phyloP scores from a whole-genome alignment of 345 rosid genomes.

The Reutealis trisperma region DNA sequence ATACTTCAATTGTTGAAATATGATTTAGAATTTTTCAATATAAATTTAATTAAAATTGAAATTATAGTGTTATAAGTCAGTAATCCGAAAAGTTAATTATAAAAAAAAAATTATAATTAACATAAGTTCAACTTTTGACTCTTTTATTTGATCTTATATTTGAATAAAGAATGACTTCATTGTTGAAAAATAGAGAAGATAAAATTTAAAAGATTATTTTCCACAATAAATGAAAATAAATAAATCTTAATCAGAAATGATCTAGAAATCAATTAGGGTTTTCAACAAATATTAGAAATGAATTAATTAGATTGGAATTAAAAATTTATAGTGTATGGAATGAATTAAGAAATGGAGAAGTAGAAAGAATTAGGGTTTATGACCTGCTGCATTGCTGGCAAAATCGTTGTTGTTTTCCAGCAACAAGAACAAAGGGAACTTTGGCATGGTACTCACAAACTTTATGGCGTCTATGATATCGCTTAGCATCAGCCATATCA shows the following conservation, averaged over 20 bases:
- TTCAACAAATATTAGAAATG: not conserved
- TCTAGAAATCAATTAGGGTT: not conserved
- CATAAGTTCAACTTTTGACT: not conserved
- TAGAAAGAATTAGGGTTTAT: constrained; percentile 39
- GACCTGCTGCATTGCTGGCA: constrained; percentile 99
- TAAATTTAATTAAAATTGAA: not conserved
- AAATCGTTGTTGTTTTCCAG: constrained; percentile 73
- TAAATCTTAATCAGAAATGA: too few relatives aligned
- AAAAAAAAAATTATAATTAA: not conserved
- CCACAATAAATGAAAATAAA: too few relatives aligned
- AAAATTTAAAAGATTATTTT: not conserved
- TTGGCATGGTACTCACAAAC: constrained; percentile 90
- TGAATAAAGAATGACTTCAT: not conserved
- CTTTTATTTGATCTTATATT: too few relatives aligned
- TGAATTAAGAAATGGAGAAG: not conserved
- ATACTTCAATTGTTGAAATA: not conserved
- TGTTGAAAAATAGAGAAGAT: not conserved
- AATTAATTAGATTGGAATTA: not conserved
- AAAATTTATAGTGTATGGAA: not conserved
- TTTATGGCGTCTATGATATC: constrained; percentile 81
- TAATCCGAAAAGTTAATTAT: not conserved
- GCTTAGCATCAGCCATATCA: constrained; percentile 67
- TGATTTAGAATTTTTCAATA: not conserved
- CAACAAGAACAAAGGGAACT: constrained; percentile 55
- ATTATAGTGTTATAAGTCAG: too few relatives aligned